phyloP scores from a whole-genome alignment of 345 rosid genomes.

The Heritiera fomes region DNA sequence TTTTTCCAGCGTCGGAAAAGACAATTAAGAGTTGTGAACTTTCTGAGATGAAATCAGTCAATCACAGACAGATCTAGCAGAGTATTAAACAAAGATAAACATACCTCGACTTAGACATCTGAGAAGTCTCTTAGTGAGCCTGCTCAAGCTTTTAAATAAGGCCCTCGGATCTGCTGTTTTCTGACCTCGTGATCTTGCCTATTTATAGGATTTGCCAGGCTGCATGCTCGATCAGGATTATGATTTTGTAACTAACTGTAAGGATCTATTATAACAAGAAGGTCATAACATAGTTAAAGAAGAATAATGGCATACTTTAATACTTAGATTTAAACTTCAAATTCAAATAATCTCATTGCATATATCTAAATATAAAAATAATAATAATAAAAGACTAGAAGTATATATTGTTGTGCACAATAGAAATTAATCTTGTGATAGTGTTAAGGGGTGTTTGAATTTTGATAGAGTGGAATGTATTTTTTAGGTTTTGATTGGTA shows the following conservation, averaged over 20 bases:
- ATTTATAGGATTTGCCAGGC: conserved; percentile 14
- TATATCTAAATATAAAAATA: too few relatives aligned
- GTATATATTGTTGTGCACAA: too few relatives aligned
- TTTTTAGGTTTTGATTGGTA: too few relatives aligned
- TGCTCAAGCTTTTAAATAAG: conserved; percentile 25
- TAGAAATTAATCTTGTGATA: too few relatives aligned
- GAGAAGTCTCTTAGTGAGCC: conserved; percentile 5
- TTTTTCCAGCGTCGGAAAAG: not conserved
- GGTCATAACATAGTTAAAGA: too few relatives aligned
- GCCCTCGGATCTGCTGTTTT: conserved; percentile 40
- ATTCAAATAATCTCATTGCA: too few relatives aligned
- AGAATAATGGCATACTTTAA: too few relatives aligned
- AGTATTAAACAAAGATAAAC: not conserved
- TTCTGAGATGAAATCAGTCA: not conserved
- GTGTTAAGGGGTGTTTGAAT: too few relatives aligned
- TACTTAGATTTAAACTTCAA: too few relatives aligned
- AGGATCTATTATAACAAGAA: too few relatives aligned
- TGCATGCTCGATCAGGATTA: not conserved
- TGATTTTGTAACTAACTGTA: not conserved
- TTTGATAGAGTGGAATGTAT: too few relatives aligned
- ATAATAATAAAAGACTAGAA: too few relatives aligned
- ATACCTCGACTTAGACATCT: conserved; percentile 48
- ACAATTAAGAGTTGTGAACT: not conserved
- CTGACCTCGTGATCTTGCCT: not conserved
- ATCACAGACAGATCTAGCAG: not conserved